A percentile compares a stretch with the other conserved stretches of the same genome.
phyloP scores from a whole-genome alignment of 169 alveolate species.

The Plasmodium malariae region DNA sequence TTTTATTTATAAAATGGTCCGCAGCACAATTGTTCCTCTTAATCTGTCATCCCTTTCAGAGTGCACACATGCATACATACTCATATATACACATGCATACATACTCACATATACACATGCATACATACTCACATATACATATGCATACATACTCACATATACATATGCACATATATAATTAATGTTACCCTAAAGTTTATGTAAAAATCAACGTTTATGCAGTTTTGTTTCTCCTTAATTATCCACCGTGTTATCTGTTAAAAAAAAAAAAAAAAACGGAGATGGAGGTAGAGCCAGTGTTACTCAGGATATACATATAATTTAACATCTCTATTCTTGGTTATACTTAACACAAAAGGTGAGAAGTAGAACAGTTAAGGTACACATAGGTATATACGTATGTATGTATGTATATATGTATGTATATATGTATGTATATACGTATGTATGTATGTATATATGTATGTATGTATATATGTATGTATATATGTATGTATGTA shows the following conservation, averaged over 20 bases:
- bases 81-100: too few species aligned
- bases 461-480: background rate
- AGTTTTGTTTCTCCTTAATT: constrained; percentile 24
- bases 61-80: too few species aligned
- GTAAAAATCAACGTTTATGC: constrained; percentile 58
- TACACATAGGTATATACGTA: too few species aligned
- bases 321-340: too few species aligned
- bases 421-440: background rate
- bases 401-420: background rate
- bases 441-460: background rate
- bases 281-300: background rate
- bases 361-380: too few species aligned
- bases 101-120: too few species aligned
- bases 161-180: background rate
- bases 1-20: too few species aligned
- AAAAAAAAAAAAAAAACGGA: background rate
- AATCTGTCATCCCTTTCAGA: too few species aligned
- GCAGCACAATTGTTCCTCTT: too few species aligned
- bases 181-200: constrained; percentile 54
- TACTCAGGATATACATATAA: background rate
- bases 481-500: background rate
- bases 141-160: background rate
- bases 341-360: too few species aligned
- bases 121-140: background rate
- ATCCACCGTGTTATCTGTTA: constrained; percentile 54